phyloP scores from a whole-genome alignment of 306 rosid genomes.

The Vigna unguiculata region DNA sequence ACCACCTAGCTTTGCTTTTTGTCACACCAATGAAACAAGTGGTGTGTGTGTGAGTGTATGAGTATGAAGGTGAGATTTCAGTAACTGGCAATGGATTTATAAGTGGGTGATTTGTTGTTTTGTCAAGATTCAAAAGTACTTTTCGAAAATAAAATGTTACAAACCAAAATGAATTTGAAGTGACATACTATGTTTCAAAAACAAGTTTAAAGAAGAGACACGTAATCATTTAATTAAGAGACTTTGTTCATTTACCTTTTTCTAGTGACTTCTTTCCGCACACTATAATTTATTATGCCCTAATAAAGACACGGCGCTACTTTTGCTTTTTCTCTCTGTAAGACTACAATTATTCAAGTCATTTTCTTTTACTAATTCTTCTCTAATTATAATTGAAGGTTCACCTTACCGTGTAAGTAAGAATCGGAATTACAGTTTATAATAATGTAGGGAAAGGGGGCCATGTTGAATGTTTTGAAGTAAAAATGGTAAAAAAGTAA shows the following conservation, averaged over 20 bases:
- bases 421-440: no score
- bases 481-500: no score
- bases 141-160: background rate
- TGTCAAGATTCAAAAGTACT: background rate
- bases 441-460: no score
- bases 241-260: slow-evolving; percentile 8
- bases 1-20: slow-evolving; percentile 1
- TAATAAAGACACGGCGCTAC: slow-evolving; percentile 66
- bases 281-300: slow-evolving; percentile 19
- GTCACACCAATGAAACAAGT: background rate
- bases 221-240: slow-evolving; percentile 8
- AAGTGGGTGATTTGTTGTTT: background rate
- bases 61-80: slow-evolving; percentile 61
- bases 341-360: background rate
- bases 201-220: background rate
- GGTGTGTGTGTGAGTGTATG: slow-evolving; percentile 41
- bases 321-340: slow-evolving; percentile 49
- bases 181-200: slow-evolving; percentile 12
- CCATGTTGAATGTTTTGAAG: no score
- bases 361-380: background rate
- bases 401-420: no score
- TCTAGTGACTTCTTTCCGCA: slow-evolving; percentile 14
- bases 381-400: background rate
- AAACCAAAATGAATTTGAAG: background rate
- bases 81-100: slow-evolving; percentile 64